Conservation (phyloP, 1,139 yeast genomes). For the Meyerozyma carpophila region DNA sequence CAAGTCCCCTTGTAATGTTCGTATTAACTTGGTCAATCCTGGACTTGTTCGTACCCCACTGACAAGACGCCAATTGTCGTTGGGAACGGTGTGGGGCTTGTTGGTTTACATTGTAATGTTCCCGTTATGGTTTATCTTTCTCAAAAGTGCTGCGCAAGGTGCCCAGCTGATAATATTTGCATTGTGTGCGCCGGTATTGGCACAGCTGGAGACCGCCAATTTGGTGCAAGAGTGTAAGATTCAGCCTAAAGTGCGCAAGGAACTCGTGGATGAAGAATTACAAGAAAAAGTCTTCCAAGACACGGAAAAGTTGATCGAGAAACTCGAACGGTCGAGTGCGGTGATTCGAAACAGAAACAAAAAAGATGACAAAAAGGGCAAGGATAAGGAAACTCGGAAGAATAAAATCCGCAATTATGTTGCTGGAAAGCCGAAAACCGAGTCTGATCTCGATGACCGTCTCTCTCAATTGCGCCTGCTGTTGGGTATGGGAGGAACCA, state of each 20-base stretch:
- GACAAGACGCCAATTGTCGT: slow-evolving; percentile 69
- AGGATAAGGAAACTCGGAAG: slow-evolving; percentile 11
- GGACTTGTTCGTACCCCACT: slow-evolving; percentile 88
- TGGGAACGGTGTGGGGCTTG: slow-evolving; percentile 74
- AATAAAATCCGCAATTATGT: slow-evolving; percentile 11
- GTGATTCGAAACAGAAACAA: slow-evolving; percentile 8
- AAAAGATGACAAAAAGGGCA: slow-evolving; percentile 13
- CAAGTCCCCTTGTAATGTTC: slow-evolving; percentile 60
- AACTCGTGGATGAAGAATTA: slow-evolving; percentile 54
- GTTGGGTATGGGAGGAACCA: background rate
- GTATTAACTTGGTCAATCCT: slow-evolving; percentile 80
- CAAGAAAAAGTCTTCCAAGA: slow-evolving; percentile 58
- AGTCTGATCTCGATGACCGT: slow-evolving; percentile 17
- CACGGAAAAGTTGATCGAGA: slow-evolving; percentile 53
- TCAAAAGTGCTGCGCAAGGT: slow-evolving; percentile 73
- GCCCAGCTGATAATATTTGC: slow-evolving; percentile 74
- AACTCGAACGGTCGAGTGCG: slow-evolving; percentile 47
- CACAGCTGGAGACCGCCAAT: slow-evolving; percentile 56
- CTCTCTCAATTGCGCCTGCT: background rate
- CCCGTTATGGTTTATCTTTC: slow-evolving; percentile 78
- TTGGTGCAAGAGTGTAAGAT: slow-evolving; percentile 69
- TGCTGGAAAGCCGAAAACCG: slow-evolving; percentile 25
- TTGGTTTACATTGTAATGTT: slow-evolving; percentile 60
- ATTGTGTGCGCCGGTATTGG: slow-evolving; percentile 64
- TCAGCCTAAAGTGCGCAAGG: slow-evolving; percentile 45